These are phyloP conservation scores for Geosmithia flava DNA, from an alignment of 2,329 filamentous ascomycete genomes.

Conservation along the genomic window DNA sequence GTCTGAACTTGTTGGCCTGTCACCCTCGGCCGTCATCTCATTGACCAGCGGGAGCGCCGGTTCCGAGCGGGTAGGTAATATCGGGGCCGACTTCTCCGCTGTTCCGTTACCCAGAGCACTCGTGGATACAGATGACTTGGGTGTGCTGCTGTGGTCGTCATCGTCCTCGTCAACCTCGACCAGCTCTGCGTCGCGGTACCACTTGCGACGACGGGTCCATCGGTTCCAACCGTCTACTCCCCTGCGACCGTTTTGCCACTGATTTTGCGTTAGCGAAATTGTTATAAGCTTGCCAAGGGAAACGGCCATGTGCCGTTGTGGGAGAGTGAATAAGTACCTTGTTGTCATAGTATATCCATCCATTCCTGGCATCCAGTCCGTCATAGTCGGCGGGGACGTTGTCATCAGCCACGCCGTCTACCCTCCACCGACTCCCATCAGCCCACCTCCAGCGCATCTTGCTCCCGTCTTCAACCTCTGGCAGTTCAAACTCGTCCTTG, in stretches of 20 bases:
- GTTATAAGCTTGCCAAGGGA: no score
- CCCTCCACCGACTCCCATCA: slow-evolving; percentile 70
- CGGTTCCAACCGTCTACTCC: slow-evolving; percentile 85
- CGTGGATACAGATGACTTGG: slow-evolving; percentile 11
- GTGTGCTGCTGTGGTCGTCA: slow-evolving; percentile 21
- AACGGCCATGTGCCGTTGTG: not conserved
- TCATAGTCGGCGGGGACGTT: slow-evolving; percentile 34
- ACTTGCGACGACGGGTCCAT: slow-evolving; percentile 87
- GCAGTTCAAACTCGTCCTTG: slow-evolving; percentile 56
- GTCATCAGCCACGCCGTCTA: slow-evolving; percentile 59
- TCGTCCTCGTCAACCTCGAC: slow-evolving; percentile 51
- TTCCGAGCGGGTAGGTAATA: slow-evolving; percentile 8
- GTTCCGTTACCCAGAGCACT: slow-evolving; percentile 7
- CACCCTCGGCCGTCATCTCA: slow-evolving; percentile 9
- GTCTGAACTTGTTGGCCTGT: slow-evolving; percentile 5
- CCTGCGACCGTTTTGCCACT: slow-evolving; percentile 84
- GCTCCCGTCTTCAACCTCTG: slow-evolving; percentile 47
- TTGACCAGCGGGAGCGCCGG: slow-evolving; percentile 8
- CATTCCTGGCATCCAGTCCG: slow-evolving; percentile 50
- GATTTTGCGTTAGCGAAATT: slow-evolving; percentile 4
- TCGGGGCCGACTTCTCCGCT: slow-evolving; percentile 7
- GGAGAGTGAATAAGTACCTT: slow-evolving; percentile 46
- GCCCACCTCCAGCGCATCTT: slow-evolving; percentile 63
- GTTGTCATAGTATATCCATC: slow-evolving; percentile 97
- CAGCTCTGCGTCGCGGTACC: slow-evolving; percentile 92